Evolutionary conservation across 192 early-diverging fungal species (phyloP), one percentile per base, ranked within the genome.

Genomic region (Entomortierella beljakovae): DNA sequence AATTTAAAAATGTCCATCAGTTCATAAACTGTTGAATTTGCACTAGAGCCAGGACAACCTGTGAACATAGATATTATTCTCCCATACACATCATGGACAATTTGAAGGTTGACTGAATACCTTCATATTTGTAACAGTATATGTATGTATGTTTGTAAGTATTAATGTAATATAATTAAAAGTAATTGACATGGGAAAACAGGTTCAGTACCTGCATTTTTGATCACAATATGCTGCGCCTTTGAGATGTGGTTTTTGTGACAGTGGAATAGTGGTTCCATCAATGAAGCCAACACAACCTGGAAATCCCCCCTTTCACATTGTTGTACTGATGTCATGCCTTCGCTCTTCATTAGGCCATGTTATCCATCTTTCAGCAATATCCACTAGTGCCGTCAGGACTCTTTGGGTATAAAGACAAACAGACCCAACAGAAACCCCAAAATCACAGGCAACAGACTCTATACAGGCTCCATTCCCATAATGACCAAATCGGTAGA

Each of bases 201-300:
- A 46, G 43, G 20, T 20, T 10, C 11, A 3, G 20, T 66, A 57
- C 64, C 64, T 57, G 22, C 35, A 33, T 25, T 57, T 57, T 20
- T 29, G 53, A 34, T 49, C 54, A 38, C 9, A 65, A 38, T 55
- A 65, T 28, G 2, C 5, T 0, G 15, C 33, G 1, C 64, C 53
- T 6, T 57, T 29, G 3, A 34, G 26, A 0, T 28, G 20, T n/a
- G 64, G 64, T 35, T 56, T 57, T 9, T 57, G 37, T 28, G 38
- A 31, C 22, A 57, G 55, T 0, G 54, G 42, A 34, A 67, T 33
- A n/a, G 53, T 67, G 31, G 64, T 57, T 10, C 51, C 51, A 46
- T 48, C 64, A 2, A 66, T 55, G 25, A 66, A 66, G 2, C 64
- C 64, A n/a, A 66, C 53, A 11, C 53, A 66, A 2, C 64, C 64